A percentile compares a stretch with the other conserved stretches of the same genome.
Conservation (phyloP, 176 grass and related monocot species). For the Eleusine coracana region DNA sequence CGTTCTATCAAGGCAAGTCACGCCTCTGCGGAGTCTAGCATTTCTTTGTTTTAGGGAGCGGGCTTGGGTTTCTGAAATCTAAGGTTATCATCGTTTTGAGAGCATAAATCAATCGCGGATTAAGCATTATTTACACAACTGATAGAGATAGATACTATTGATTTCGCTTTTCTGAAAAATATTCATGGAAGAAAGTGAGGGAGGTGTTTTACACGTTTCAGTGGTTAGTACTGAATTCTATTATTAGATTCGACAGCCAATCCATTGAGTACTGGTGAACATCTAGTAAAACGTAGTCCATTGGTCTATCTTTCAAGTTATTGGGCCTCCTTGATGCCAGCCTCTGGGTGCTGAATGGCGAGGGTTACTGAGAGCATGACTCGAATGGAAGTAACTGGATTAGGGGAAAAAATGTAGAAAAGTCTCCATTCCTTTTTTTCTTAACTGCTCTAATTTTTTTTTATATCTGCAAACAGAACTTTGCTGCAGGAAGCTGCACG, state of each 20-base stretch:
- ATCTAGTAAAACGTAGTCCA: conserved; percentile 4
- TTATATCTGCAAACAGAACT: background rate
- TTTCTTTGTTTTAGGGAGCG: background rate
- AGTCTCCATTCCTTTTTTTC: background rate
- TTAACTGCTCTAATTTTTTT: background rate
- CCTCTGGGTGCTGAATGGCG: background rate
- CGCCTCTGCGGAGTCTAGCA: background rate
- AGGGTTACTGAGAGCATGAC: background rate
- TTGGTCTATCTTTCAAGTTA: background rate
- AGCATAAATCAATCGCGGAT: background rate
- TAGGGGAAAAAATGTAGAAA: background rate
- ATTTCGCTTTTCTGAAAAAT: background rate
- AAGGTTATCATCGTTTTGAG: background rate
- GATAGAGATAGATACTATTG: background rate
- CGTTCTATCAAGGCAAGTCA: background rate
- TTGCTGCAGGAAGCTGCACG: conserved; percentile 1
- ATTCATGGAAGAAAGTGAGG: background rate
- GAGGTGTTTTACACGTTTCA: background rate
- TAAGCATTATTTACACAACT: background rate
- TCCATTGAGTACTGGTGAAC: conserved; percentile 29
- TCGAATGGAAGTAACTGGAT: background rate
- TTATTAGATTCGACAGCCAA: background rate
- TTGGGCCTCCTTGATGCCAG: background rate
- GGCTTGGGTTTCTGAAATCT: conserved; percentile 15
- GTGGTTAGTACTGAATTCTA: background rate